Evolutionary conservation across 176 grass and related monocot genomes (phyloP), one percentile per base, ranked within the genome.

Genomic region (Tillandsia fasciculata): DNA sequence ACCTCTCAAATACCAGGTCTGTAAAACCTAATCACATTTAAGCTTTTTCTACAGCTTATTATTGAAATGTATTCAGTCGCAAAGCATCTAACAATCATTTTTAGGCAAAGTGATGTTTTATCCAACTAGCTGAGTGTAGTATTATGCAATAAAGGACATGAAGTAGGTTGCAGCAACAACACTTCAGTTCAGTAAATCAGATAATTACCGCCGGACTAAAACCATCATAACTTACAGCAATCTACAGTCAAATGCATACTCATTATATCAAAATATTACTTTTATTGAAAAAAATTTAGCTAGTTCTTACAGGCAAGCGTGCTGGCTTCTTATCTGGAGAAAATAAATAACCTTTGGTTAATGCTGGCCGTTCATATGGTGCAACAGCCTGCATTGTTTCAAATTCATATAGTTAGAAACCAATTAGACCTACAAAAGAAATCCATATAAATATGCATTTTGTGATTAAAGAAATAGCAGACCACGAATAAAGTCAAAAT

Each of bases 331-430:
- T 96, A 17, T 96, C 88, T 3, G 75, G 88, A 63, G 92, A 88
- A 74, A 96, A 96, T 9, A 96, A 76, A 69, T 96, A 96, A 42
- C 83, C 92, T 82, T 96, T 96, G 50, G 88, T 96, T 76, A 96
- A 80, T 49, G 92, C 86, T 10, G 92, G 92, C 58, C 92, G 81
- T 71, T 96, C 92, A 49, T 92, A 96, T 56, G 88, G 92, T 69
- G 88, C 78, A 79, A 85, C 58, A 24, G 81, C 83, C 92, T 96
- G 81, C 65, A 81, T 54, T 2, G 13, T 29, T 68, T 18, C 3
- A 84, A 74, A 53, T 67, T 70, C 20, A 66, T 33, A 52, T 28
- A 1, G 54, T 70, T 24, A 63, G 17, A 72, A 59, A 87, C 24
- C 15, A 73, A 15, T 48, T 8, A 20, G 14, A 59, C 54, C 54